Evolutionary conservation across 1,139 yeast species (phyloP), one percentile per base, ranked within the genome.

Genomic region (Citeromyces siamensis): DNA sequence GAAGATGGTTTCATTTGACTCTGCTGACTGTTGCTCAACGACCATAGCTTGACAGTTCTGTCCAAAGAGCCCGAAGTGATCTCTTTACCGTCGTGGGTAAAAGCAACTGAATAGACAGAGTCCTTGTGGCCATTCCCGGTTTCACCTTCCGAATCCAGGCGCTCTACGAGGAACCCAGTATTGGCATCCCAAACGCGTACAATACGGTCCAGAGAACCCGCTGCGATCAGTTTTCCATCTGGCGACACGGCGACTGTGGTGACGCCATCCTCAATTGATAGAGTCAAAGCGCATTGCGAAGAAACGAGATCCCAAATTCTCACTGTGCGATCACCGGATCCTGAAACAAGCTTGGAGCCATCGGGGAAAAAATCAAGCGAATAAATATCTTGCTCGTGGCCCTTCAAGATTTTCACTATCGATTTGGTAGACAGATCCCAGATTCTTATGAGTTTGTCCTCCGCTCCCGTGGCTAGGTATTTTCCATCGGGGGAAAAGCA

Each of bases 211-310:
- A 90, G 72, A 33, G 95, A 83, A 38, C 98, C 98, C 13, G 97
- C 98, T 35, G 97, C 97, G 49, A 90, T 86, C 49, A 79, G 73
- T 49, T 80, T 75, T 32, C 96, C 96, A 58, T 90, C 95, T 37
- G 97, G 95, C 14, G 95, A 83, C 26, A 88, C 94, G 12, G 96
- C 95, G 35, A 90, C 97, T 0, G 98, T 90, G 39, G 97, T 90
- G 37, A 90, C 97, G 46, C 97, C 98, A 55, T 90, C 98, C 59
- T 90, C 97, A 49, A 90, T 88, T 22, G 88, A 76, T 49, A 85
- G 68, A 37, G 95, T 86, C 53, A 85, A 68, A 33, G 90, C 80
- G 55, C 95, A 85, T 62, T 84, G 93, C 19, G 95, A 93, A 34
- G 85, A 73, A 51, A 85, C 80, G 58, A 88, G 75, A 59, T 88